Conservation (phyloP, 331 rosid genomes). For the Arachis monticola region DNA sequence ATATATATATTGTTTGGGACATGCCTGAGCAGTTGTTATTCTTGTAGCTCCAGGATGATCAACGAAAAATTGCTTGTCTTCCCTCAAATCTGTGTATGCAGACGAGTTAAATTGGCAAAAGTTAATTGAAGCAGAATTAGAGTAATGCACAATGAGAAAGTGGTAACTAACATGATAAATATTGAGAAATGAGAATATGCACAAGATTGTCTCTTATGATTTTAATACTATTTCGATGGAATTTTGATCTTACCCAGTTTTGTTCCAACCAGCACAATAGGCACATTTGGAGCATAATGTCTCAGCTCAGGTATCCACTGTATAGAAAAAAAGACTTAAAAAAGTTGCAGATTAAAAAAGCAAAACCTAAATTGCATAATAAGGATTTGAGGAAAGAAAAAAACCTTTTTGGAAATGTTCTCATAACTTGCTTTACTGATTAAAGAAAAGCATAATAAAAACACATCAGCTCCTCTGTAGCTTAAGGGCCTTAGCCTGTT, state of each 20-base stretch:
- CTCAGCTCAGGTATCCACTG: conserved; percentile 90
- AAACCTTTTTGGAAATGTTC: conserved; percentile 86
- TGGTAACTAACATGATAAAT: too few relatives aligned
- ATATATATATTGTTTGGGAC: conserved; percentile 14
- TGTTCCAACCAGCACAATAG: conserved; percentile 88
- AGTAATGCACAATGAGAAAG: background rate
- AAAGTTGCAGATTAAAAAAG: background rate
- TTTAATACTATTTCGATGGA: conserved; percentile 25
- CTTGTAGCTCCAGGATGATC: conserved; percentile 75
- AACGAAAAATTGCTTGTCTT: conserved; percentile 64
- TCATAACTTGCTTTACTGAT: conserved; percentile 87
- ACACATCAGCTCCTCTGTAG: conserved; percentile 93
- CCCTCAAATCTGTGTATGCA: conserved; percentile 65
- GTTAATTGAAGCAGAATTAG: background rate
- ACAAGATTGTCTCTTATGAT: conserved; percentile 1
- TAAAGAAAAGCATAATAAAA: conserved; percentile 83
- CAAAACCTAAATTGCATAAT: conserved; percentile 21
- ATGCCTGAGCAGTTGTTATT: conserved; percentile 59
- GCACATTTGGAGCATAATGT: conserved; percentile 87
- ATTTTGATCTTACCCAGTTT: conserved; percentile 64
- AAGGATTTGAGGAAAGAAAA: background rate
- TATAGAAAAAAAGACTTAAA: conserved; percentile 1
- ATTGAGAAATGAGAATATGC: background rate
- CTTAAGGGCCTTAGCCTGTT: conserved; percentile 90
- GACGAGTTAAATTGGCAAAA: background rate